phyloP scores from a whole-genome alignment of 1,284 basidiomycete genomes.

The Butyriboletus appendiculatus region DNA sequence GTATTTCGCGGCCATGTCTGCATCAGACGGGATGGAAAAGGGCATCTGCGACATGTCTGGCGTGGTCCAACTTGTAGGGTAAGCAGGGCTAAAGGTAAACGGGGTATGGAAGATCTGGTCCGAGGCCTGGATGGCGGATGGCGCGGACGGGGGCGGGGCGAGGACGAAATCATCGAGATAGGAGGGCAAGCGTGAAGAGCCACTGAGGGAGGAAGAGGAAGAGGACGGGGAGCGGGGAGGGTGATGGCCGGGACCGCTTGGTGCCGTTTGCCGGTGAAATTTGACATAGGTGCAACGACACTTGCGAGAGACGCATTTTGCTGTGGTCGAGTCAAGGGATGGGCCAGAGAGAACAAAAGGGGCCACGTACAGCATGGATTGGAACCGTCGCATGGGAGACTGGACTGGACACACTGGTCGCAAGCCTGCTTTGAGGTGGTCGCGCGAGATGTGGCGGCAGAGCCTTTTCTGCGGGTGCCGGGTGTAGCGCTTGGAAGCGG shows the following conservation, averaged over 20 bases:
- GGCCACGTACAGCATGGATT: slow-evolving; percentile 71
- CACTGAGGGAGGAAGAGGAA: slow-evolving; percentile 20
- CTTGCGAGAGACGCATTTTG: slow-evolving; percentile 77
- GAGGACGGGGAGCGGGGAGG: slow-evolving; percentile 34
- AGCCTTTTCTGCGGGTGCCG: slow-evolving; percentile 51
- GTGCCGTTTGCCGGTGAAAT: slow-evolving; percentile 80
- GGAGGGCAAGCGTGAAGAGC: slow-evolving; percentile 12
- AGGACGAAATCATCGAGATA: slow-evolving; percentile 42
- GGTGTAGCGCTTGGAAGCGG: slow-evolving; percentile 42
- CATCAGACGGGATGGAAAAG: slow-evolving; percentile 23
- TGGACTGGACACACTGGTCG: slow-evolving; percentile 83
- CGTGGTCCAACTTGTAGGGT: slow-evolving; percentile 15
- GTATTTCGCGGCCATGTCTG: slow-evolving; percentile 51
- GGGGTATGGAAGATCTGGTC: slow-evolving; percentile 39
- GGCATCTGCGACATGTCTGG: slow-evolving; percentile 23
- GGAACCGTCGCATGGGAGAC: slow-evolving; percentile 77
- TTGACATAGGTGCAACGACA: slow-evolving; percentile 83
- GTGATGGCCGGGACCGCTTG: slow-evolving; percentile 68
- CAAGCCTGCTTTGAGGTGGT: slow-evolving; percentile 81
- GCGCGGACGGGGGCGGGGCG: slow-evolving; percentile 30
- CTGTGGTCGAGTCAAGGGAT: too few species aligned
- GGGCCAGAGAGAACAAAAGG: neutral
- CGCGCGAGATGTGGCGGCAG: slow-evolving; percentile 62
- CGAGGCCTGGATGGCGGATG: slow-evolving; percentile 21
- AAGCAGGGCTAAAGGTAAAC: slow-evolving; percentile 34